phyloP scores from a whole-genome alignment of 2,329 filamentous ascomycete genomes.

The Aquanectria penicillioides region DNA sequence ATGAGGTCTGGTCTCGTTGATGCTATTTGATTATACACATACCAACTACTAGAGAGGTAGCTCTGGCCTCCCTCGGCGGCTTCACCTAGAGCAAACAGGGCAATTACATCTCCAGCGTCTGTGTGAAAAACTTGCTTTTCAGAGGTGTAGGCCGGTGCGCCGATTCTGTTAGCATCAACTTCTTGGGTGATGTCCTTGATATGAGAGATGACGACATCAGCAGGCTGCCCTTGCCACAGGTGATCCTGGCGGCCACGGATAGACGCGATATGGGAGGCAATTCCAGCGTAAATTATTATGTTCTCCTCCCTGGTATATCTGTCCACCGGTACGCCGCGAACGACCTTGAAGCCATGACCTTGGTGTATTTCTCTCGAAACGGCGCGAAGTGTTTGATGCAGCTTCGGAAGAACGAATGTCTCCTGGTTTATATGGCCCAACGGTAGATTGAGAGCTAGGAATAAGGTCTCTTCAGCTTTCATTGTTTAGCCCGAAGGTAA shows the following conservation, averaged over 20 bases:
- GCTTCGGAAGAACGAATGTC: constrained; percentile 28
- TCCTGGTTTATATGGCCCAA: constrained; percentile 47
- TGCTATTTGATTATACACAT: constrained; percentile 72
- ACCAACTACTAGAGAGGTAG: constrained; percentile 66
- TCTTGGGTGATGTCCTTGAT: constrained; percentile 35
- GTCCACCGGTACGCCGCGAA: constrained; percentile 65
- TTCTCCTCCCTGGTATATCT: constrained; percentile 65
- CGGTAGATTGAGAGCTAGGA: constrained; percentile 47
- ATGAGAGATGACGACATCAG: constrained; percentile 52
- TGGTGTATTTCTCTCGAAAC: constrained; percentile 64
- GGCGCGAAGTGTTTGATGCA: constrained; percentile 54
- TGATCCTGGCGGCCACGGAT: constrained; percentile 63
- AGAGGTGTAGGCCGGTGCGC: constrained; percentile 66
- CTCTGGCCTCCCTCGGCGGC: constrained; percentile 65
- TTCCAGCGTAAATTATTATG: constrained; percentile 66
- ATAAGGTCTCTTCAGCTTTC: background rate
- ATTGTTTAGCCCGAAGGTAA: too few relatives aligned
- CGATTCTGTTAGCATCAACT: constrained; percentile 53
- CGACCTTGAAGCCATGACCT: constrained; percentile 68
- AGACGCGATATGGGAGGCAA: constrained; percentile 66
- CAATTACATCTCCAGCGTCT: constrained; percentile 63
- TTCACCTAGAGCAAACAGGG: constrained; percentile 65
- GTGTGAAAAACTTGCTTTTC: constrained; percentile 67
- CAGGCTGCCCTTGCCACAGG: constrained; percentile 52
- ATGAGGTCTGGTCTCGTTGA: constrained; percentile 68